phyloP scores from a whole-genome alignment of 306 rosid genomes.

The Vachellia pachyceras region DNA sequence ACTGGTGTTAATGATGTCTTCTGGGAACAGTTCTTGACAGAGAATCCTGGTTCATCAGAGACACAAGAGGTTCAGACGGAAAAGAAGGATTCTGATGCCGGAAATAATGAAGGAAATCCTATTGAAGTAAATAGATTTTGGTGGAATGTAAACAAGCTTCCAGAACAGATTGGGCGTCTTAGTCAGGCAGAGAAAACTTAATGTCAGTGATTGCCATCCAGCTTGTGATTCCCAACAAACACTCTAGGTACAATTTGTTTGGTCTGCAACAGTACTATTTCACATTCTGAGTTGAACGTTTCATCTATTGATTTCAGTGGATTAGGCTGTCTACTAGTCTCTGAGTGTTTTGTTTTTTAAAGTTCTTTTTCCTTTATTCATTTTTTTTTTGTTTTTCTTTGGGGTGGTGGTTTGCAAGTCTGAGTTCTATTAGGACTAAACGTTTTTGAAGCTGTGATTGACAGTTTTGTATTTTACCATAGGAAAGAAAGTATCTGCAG shows the following conservation, averaged over 20 bases:
- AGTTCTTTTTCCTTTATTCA: too few species aligned
- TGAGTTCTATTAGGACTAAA: slow-evolving; percentile 18
- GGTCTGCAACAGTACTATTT: slow-evolving; percentile 36
- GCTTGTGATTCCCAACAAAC: slow-evolving; percentile 50
- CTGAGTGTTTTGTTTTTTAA: background rate
- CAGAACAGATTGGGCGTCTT: slow-evolving; percentile 83
- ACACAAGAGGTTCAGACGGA: slow-evolving; percentile 77
- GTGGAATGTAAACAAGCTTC: slow-evolving; percentile 79
- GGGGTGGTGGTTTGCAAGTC: background rate
- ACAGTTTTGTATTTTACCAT: background rate
- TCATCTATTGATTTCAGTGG: slow-evolving; percentile 15
- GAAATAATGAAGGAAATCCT: slow-evolving; percentile 62
- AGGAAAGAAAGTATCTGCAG: background rate
- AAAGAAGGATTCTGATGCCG: slow-evolving; percentile 58
- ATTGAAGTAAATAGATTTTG: slow-evolving; percentile 57
- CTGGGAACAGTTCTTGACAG: slow-evolving; percentile 98
- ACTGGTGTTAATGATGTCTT: slow-evolving; percentile 86
- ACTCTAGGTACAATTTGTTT: slow-evolving; percentile 54
- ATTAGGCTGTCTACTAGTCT: slow-evolving; percentile 20
- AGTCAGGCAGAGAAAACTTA: slow-evolving; percentile 78
- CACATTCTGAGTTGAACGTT: slow-evolving; percentile 23
- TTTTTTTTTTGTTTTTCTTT: background rate
- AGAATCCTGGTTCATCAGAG: slow-evolving; percentile 87
- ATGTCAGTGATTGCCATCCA: slow-evolving; percentile 41
- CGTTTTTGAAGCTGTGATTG: slow-evolving; percentile 17